Conservation (phyloP, 768 basidiomycete species). For the Tricholoma saponaceum region DNA sequence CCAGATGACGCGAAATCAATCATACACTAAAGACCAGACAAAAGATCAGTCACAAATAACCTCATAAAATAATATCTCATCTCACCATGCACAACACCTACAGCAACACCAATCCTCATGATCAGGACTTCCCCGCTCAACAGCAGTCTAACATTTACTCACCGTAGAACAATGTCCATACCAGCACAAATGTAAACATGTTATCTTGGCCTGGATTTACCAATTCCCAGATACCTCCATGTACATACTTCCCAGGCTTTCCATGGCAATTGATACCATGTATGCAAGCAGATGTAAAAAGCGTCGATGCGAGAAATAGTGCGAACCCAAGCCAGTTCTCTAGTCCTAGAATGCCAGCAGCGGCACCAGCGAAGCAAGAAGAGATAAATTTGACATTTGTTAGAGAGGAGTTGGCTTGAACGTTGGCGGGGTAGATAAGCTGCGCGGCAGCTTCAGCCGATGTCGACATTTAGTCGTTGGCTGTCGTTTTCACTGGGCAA, state of each 20-base stretch:
- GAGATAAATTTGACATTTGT: constrained; percentile 75
- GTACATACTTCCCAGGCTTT: constrained; percentile 56
- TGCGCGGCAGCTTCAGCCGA: constrained; percentile 49
- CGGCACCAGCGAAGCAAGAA: constrained; percentile 81
- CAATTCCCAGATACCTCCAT: constrained; percentile 62
- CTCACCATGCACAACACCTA: constrained; percentile 51
- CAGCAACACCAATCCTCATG: neutral
- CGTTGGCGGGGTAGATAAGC: constrained; percentile 64
- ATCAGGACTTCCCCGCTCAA: neutral
- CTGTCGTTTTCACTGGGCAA: too few relatives aligned
- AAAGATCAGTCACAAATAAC: constrained; percentile 5
- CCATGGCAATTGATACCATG: constrained; percentile 70
- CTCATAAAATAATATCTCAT: neutral
- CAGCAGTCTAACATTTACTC: constrained; percentile 19
- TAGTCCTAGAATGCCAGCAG: constrained; percentile 85
- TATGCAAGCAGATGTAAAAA: constrained; percentile 64
- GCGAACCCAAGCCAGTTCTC: constrained; percentile 82
- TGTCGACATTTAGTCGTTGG: constrained; percentile 37
- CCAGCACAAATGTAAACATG: constrained; percentile 83
- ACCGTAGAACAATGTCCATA: constrained; percentile 95
- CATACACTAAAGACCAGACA: constrained; percentile 17
- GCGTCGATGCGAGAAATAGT: constrained; percentile 65
- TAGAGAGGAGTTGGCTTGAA: constrained; percentile 57
- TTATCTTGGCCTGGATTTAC: constrained; percentile 89
- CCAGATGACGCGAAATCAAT: constrained; percentile 8